Evolutionary conservation across 768 basidiomycete genomes (phyloP).

Genomic region (Cubamyces sp.): DNA sequence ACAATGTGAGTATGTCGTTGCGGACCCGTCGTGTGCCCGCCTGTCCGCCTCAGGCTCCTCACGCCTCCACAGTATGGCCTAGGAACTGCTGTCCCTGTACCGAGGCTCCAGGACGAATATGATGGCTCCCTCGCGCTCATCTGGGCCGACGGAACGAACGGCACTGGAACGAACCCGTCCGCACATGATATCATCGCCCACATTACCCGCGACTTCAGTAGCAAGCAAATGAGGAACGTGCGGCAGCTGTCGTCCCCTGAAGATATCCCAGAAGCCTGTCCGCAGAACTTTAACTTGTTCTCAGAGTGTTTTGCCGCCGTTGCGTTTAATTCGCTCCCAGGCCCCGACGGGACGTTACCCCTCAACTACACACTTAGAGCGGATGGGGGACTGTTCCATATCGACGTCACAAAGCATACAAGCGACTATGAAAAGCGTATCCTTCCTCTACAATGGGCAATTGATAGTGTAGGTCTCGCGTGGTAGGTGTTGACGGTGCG

Average conservation of each 20-base stretch:
- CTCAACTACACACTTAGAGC: constrained; percentile 73
- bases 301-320: constrained; percentile 75
- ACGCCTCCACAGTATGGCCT: constrained; percentile 56
- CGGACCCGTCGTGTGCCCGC: not conserved
- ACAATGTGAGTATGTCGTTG: constrained; percentile 51
- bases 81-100: constrained; percentile 57
- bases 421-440: constrained; percentile 72
- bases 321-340: constrained; percentile 61
- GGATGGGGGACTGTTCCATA: constrained; percentile 64
- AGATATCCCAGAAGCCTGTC: constrained; percentile 62
- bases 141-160: constrained; percentile 73
- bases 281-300: constrained; percentile 71
- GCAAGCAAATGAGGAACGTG: constrained; percentile 51
- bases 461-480: constrained; percentile 58
- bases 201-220: constrained; percentile 56
- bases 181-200: constrained; percentile 62
- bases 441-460: constrained; percentile 76
- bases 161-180: constrained; percentile 51
- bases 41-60: not conserved
- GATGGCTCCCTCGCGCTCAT: constrained; percentile 56
- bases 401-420: constrained; percentile 66
- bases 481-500: not conserved
- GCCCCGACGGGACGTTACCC: constrained; percentile 27
- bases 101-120: constrained; percentile 50
- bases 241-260: constrained; percentile 47